Percentiles rank a stretch among this genome's conserved stretches.
phyloP scores from a whole-genome alignment of 176 grass and related monocot species.

The maize (Zea mays) region Zm-B73-REFERENCE-NAM-5.0 NC_050101.1:121825001-121825500 shows the following conservation, averaged over 20 bases:
- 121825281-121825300: too few species aligned
- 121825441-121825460: constrained; percentile 95
- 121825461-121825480: constrained; percentile 87
- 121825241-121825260: too few species aligned
- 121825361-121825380: background rate
- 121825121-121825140: too few species aligned
- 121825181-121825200: background rate
- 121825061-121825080: too few species aligned
- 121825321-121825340: constrained; percentile 4
- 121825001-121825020: background rate
- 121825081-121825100: too few species aligned
- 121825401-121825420: background rate
- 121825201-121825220: background rate
- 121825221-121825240: too few species aligned
- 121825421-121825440: constrained; percentile 49
- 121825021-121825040: too few species aligned
- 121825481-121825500: constrained; percentile 61
- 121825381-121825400: background rate
- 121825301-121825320: background rate
- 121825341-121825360: background rate
- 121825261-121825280: too few species aligned
- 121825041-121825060: too few species aligned
- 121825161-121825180: background rate
- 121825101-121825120: too few species aligned
- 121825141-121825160: too few species aligned